phyloP scores from a whole-genome alignment of 2,329 filamentous ascomycete genomes.

The Hypoxylon sp. region DNA sequence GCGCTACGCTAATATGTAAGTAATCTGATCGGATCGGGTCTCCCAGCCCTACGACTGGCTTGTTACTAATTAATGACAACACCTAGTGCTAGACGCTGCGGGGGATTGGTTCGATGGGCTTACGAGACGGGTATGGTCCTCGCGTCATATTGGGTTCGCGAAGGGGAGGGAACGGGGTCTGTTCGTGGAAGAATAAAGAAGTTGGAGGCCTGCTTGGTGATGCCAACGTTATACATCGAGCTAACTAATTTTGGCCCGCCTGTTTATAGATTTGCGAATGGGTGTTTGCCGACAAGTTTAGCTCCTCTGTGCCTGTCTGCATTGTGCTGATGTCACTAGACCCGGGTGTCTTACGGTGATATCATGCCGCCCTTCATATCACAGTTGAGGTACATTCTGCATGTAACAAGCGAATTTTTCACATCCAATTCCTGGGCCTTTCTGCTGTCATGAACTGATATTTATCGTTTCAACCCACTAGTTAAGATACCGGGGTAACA shows the following conservation, averaged over 20 bases:
- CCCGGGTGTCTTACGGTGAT: neutral
- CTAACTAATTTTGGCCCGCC: constrained; percentile 2
- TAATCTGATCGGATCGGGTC: constrained; percentile 36
- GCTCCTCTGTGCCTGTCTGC: neutral
- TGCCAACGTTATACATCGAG: neutral
- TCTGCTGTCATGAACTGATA: constrained; percentile 4
- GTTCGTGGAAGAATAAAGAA: constrained; percentile 11
- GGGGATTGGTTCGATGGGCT: constrained; percentile 11
- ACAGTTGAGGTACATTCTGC: neutral
- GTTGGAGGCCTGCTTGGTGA: constrained; percentile 19
- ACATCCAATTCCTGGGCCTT: neutral
- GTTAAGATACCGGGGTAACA: neutral
- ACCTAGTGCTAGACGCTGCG: neutral
- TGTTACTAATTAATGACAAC: constrained; percentile 12
- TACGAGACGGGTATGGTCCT: constrained; percentile 2
- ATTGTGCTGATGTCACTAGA: neutral
- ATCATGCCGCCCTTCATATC: neutral
- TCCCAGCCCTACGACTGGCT: constrained; percentile 31
- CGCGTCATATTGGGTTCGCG: neutral
- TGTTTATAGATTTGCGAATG: neutral
- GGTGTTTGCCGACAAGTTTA: neutral
- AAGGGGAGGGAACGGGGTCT: neutral
- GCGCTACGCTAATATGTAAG: constrained; percentile 8
- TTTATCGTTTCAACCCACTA: constrained; percentile 1
- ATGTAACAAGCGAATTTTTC: neutral